Base-by-base conservation (phyloP, 2,329 filamentous ascomycete genomes). In the Penicillium sp. region DNA sequence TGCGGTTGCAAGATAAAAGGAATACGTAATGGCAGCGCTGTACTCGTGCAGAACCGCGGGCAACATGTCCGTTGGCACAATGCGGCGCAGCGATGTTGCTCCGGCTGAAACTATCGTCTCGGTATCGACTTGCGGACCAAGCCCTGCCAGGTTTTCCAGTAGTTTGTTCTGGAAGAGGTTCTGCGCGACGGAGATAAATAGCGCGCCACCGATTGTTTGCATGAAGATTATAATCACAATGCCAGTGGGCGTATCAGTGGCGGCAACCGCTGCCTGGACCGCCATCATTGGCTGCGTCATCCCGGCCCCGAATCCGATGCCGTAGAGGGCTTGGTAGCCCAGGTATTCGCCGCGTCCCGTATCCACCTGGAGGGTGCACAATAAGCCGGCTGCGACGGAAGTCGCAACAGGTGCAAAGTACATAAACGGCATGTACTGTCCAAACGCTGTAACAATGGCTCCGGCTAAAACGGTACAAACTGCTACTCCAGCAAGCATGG, bases 391-490 rank as follows among this genome's bases (percentile, higher is more conserved):
- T 11, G 47, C 57, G 21, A 64, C 48, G 29, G 47, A 56, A 2
- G 55, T 49, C 21, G 62, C 38, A 7, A 23, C 29, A 9, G 51
- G 35, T 3, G 41, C 41, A 4, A 54, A 5, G 21, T 52, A 21
- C 11, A 51, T 60, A 19, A 63, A 63, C 7, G 53, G 61, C 23
- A 55, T 48, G 48, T 63, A 59, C 50, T 63, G 59, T 38, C 57
- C 61, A 13, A 50, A 35, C 8, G 56, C 6, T 3, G 57, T 35
- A 13, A 44, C 45, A 8, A 56, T 38, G n/a, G 51, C 44, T 5
- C 49, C 53, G 19, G 46, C 31, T 5, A 52, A 26, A 2, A 60
- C 35, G 6, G 57, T 57, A 6, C 23, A 60, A 17, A 61, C 9
- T 3, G 54, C 58, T 17, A 51, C 31, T 1, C 21, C 38, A 1